Evolutionary conservation across 2,329 filamentous ascomycete species (phyloP).

Genomic region (Exophiala mesophila): DNA sequence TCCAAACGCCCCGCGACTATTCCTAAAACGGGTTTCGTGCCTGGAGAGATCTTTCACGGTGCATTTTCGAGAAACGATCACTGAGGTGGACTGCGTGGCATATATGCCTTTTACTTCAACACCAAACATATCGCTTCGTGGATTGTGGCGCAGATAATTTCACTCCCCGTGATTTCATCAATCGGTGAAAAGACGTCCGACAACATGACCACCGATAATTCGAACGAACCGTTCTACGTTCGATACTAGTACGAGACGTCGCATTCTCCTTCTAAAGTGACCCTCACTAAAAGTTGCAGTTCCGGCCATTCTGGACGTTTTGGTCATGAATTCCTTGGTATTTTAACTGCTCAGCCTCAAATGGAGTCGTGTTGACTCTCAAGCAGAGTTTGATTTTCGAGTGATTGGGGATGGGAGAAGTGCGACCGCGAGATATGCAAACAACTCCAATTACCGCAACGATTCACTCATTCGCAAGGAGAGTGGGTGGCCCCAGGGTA

Average conservation of each 20-base stretch:
- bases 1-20: no score
- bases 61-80: no score
- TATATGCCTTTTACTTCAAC: no score
- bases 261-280: no score
- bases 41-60: no score
- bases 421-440: conserved; percentile 91
- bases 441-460: conserved; percentile 99
- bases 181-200: no score
- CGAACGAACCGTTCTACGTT: conserved; percentile 82
- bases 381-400: conserved; percentile 87
- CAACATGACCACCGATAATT: neutral
- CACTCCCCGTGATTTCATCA: no score
- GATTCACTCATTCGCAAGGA: conserved; percentile 99
- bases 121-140: no score
- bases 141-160: no score
- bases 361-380: conserved; percentile 12
- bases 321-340: conserved; percentile 96
- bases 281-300: conserved; percentile 49
- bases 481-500: conserved; percentile 57
- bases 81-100: no score
- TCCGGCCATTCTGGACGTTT: conserved; percentile 96
- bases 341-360: conserved; percentile 3
- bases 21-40: no score
- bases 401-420: conserved; percentile 88
- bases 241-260: conserved; percentile 79